A percentile compares a stretch with the other conserved stretches of the same genome.
phyloP scores from a whole-genome alignment of 1,284 basidiomycete genomes.

The Trametes pubescens region DNA sequence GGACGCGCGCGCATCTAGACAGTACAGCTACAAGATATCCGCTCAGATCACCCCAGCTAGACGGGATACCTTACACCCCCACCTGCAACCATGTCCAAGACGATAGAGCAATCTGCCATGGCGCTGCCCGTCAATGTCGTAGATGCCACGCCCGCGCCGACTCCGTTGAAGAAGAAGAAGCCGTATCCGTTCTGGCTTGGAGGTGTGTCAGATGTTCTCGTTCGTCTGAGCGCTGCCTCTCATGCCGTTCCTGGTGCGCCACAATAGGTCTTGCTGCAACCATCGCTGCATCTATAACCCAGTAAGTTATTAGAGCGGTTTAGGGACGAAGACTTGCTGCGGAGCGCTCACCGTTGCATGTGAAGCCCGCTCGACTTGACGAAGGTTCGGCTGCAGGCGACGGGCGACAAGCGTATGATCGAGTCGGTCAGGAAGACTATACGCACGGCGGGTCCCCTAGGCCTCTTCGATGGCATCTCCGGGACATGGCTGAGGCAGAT shows the following conservation, averaged over 20 bases:
- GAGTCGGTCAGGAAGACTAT: conserved; percentile 81
- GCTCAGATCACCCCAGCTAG: conserved; percentile 6
- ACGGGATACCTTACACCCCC: conserved; percentile 15
- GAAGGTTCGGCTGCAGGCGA: conserved; percentile 88
- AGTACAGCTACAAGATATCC: conserved; percentile 24
- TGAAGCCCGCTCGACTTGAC: conserved; percentile 83
- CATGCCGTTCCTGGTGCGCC: conserved; percentile 6
- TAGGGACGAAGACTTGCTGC: not conserved
- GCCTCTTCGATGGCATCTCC: conserved; percentile 86
- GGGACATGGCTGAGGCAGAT: conserved; percentile 93
- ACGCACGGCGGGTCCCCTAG: conserved; percentile 71
- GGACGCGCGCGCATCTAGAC: conserved; percentile 17
- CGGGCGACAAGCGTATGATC: conserved; percentile 89
- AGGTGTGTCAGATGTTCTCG: conserved; percentile 53
- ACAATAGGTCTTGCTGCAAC: conserved; percentile 75
- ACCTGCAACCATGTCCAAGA: conserved; percentile 25
- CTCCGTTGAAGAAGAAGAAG: conserved; percentile 55
- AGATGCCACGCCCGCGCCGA: conserved; percentile 15
- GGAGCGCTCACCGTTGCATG: not conserved
- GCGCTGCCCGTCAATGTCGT: conserved; percentile 24
- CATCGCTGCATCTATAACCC: conserved; percentile 83
- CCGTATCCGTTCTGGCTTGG: conserved; percentile 87
- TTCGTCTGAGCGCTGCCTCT: conserved; percentile 14
- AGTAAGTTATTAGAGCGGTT: conserved; percentile 52
- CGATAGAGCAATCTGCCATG: conserved; percentile 24